Evolutionary conservation across 163 green algal genomes (phyloP).

Genomic region (Prototheca stagnorum): DNA sequence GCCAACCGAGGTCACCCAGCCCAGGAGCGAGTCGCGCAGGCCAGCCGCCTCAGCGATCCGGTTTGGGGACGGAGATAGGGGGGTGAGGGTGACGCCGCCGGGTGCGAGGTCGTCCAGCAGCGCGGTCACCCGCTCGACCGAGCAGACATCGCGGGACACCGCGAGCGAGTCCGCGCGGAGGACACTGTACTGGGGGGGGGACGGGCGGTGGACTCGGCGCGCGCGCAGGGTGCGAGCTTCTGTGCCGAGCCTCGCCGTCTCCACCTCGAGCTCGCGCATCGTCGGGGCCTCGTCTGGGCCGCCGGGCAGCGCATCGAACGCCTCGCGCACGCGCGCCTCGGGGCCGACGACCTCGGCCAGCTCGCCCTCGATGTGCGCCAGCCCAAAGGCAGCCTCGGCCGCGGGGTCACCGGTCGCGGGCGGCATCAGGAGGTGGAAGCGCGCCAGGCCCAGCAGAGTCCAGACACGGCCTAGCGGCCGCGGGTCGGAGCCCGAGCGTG

Average conservation of each 20-base stretch:
- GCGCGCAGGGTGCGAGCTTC: background rate
- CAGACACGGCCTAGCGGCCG: constrained; percentile 41
- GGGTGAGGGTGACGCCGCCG: too few species aligned
- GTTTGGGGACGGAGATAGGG: too few species aligned
- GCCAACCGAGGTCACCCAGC: constrained; percentile 29
- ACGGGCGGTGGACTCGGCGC: background rate
- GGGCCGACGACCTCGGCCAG: constrained; percentile 18
- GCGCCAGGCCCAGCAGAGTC: constrained; percentile 50
- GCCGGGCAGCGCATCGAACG: constrained; percentile 24
- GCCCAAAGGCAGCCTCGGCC: constrained; percentile 30
- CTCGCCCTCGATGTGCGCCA: constrained; percentile 8
- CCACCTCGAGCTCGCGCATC: constrained; percentile 1
- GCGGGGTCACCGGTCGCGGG: constrained; percentile 64
- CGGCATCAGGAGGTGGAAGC: constrained; percentile 62
- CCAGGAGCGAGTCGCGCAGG: background rate
- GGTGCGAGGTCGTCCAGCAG: background rate
- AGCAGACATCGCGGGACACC: background rate
- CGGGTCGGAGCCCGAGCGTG: background rate
- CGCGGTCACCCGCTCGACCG: background rate
- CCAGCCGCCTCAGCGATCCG: too few species aligned
- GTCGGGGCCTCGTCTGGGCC: constrained; percentile 1
- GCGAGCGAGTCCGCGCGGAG: background rate
- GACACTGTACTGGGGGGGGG: background rate
- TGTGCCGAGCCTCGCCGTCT: too few species aligned
- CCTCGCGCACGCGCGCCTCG: constrained; percentile 15